Evolutionary conservation across 2,329 filamentous ascomycete genomes (phyloP).

Genomic region (Venturia aucupariae): DNA sequence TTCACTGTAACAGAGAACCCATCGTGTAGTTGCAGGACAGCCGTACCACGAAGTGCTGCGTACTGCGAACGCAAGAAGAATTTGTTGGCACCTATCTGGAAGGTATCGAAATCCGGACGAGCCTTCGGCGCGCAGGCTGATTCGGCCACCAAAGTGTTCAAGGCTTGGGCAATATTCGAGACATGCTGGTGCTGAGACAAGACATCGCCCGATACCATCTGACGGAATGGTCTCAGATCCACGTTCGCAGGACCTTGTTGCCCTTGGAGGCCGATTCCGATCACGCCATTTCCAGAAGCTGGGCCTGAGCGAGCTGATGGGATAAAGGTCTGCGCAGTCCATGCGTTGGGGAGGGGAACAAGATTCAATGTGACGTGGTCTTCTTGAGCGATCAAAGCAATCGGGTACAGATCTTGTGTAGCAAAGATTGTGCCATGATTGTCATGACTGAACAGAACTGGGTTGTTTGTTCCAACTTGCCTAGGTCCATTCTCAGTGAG

Average conservation of each 20-base stretch:
- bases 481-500: neutral
- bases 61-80: neutral
- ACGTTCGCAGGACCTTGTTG: too few relatives aligned
- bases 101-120: neutral
- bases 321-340: too few relatives aligned
- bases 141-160: neutral
- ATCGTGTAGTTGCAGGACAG: neutral
- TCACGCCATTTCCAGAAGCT: too few relatives aligned
- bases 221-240: too few relatives aligned
- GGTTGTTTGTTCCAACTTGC: neutral
- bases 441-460: neutral
- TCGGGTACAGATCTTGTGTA: neutral
- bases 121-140: neutral
- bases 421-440: neutral
- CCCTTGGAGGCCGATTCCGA: too few relatives aligned
- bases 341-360: too few relatives aligned
- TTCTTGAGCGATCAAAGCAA: too few relatives aligned
- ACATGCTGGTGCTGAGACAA: too few relatives aligned
- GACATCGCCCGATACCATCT: too few relatives aligned
- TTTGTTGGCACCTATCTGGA: slow-evolving; percentile 3
- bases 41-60: neutral
- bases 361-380: too few relatives aligned
- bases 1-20: neutral
- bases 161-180: neutral
- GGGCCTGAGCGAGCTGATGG: too few relatives aligned